Conservation (phyloP, 495 filamentous ascomycete genomes). For the Aspergillus haitiensis region DNA sequence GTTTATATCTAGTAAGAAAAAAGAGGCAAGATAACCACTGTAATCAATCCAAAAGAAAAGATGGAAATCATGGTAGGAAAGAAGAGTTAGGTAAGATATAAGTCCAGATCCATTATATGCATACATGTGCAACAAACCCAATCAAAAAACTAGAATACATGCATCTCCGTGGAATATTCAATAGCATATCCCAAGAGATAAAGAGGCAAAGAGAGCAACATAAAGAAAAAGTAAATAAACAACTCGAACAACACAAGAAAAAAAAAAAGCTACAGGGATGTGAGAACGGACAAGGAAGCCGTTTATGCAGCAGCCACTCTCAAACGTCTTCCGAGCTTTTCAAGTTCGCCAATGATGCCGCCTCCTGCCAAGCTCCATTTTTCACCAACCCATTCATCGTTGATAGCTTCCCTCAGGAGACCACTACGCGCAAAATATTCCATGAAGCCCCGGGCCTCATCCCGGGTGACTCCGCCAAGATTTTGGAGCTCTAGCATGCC, state of each 20-base stretch:
- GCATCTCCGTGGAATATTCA: constrained; percentile 3
- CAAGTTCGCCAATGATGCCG: constrained; percentile 83
- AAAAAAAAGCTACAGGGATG: constrained; percentile 4
- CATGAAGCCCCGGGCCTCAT: constrained; percentile 76
- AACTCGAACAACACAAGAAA: neutral
- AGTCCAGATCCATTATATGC: constrained; percentile 42
- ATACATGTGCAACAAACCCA: constrained; percentile 33
- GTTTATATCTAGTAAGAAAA: no score
- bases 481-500: constrained; percentile 55
- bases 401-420: constrained; percentile 65
- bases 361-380: constrained; percentile 80
- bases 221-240: constrained; percentile 1
- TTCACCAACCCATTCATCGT: constrained; percentile 73
- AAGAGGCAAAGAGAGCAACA: no score
- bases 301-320: constrained; percentile 31
- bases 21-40: neutral
- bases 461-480: constrained; percentile 65
- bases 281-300: constrained; percentile 14
- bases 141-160: constrained; percentile 39
- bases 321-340: constrained; percentile 59
- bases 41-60: neutral
- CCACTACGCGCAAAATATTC: constrained; percentile 94
- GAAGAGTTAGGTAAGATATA: constrained; percentile 1
- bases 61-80: neutral
- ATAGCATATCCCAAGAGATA: neutral